Base-by-base conservation (phyloP, 2,329 filamentous ascomycete species). In the Sarocladium kiliense region DNA sequence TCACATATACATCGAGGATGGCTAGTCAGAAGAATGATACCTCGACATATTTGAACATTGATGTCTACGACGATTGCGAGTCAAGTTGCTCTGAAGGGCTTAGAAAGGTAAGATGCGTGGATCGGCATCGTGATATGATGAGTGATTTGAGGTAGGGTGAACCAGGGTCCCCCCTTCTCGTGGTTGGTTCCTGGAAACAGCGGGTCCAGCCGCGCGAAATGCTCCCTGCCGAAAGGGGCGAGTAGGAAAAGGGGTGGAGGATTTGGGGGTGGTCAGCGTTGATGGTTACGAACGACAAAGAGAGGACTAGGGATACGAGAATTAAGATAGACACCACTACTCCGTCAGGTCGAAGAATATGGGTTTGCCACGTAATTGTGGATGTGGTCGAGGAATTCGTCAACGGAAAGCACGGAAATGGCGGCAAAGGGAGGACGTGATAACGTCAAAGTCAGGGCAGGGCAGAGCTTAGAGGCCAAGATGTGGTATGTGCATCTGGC, bases 321-420 rank as follows among this genome's bases (percentile, higher is more conserved):
- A 44, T n/a, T n/a, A 44, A 23, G 39, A 10, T 7, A 32, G 30
- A 32, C 30, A 32, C 30, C 12, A 32, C n/a, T n/a, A n/a, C n/a
- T n/a, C n/a, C n/a, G n/a, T n/a, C n/a, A n/a, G n/a, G n/a, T n/a
- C n/a, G n/a, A n/a, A n/a, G n/a, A n/a, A n/a, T n/a, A n/a, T n/a
- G n/a, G n/a, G n/a, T n/a, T n/a, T n/a, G 23, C 44, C 44, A 47
- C 44, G 44, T 47, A 47, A 47, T 47, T 16, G 25, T 47, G 44
- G 44, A n/a, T 47, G 44, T 18, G 23, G 3, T 16, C 4, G 18
- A 11, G 44, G 44, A 47, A 47, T 47, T 47, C 25, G 44, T 3
- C 44, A 47, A 30, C 44, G 44, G 23, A 47, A 47, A 18, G 25
- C 44, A 47, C 41, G 44, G 44, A n/a, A 47, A 27, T 21, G 25